Conservation (phyloP, 2,329 filamentous ascomycete genomes). For the Volutella citrinella region DNA sequence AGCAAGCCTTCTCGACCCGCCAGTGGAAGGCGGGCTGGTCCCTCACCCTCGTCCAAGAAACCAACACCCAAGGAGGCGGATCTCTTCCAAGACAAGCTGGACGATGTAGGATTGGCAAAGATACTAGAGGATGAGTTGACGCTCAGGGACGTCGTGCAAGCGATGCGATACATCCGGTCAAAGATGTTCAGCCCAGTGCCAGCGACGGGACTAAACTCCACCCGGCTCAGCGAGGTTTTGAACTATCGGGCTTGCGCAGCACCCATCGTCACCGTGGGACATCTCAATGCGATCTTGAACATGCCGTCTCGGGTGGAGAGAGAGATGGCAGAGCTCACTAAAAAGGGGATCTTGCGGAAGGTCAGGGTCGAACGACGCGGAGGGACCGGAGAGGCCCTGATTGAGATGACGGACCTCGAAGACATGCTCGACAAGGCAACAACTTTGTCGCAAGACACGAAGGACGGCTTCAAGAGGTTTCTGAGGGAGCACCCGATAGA, state of each 20-base stretch:
- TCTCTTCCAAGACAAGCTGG: slow-evolving; percentile 46
- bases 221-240: slow-evolving; percentile 60
- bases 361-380: slow-evolving; percentile 62
- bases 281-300: slow-evolving; percentile 61
- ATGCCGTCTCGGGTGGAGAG: slow-evolving; percentile 65
- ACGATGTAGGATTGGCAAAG: slow-evolving; percentile 57
- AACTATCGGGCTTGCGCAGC: slow-evolving; percentile 59
- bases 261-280: slow-evolving; percentile 62
- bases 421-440: slow-evolving; percentile 38
- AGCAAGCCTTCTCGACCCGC: slow-evolving; percentile 27
- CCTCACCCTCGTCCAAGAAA: slow-evolving; percentile 22
- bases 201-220: slow-evolving; percentile 60
- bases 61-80: slow-evolving; percentile 23
- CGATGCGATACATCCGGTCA: slow-evolving; percentile 58
- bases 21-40: slow-evolving; percentile 10
- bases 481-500: slow-evolving; percentile 50
- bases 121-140: slow-evolving; percentile 53
- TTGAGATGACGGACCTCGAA: slow-evolving; percentile 56
- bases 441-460: slow-evolving; percentile 40
- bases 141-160: slow-evolving; percentile 61
- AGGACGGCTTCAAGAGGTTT: slow-evolving; percentile 48
- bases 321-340: slow-evolving; percentile 60
- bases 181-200: slow-evolving; percentile 66
- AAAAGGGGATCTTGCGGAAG: slow-evolving; percentile 56
- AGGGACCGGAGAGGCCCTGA: slow-evolving; percentile 61